phyloP scores from a whole-genome alignment of 2,329 filamentous ascomycete genomes.

The Pseudogymnoascus sp. region DNA sequence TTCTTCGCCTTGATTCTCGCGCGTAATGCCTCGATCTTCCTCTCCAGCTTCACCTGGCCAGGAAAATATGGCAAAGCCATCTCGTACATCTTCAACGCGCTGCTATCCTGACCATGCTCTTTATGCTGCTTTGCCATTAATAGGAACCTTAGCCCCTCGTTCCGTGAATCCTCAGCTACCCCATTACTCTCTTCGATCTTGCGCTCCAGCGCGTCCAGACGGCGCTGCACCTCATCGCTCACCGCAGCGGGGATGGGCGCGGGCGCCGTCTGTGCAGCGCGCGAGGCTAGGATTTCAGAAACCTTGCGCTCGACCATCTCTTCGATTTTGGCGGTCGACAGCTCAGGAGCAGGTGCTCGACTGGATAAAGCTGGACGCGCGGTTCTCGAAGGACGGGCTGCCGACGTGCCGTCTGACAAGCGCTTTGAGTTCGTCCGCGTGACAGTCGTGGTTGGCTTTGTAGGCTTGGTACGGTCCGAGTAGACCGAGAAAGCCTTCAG shows the following conservation, averaged over 20 bases:
- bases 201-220: constrained; percentile 76
- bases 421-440: constrained; percentile 29
- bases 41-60: constrained; percentile 66
- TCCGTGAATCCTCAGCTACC: constrained; percentile 61
- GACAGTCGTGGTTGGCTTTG: constrained; percentile 25
- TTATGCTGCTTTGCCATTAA: constrained; percentile 91
- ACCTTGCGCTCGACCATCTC: constrained; percentile 90
- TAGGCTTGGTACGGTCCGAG: constrained; percentile 59
- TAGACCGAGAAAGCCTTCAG: constrained; percentile 82
- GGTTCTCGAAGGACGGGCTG: constrained; percentile 42
- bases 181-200: constrained; percentile 67
- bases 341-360: constrained; percentile 36
- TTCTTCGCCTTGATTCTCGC: constrained; percentile 40
- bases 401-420: constrained; percentile 23
- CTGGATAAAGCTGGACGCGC: constrained; percentile 30
- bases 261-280: constrained; percentile 50
- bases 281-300: constrained; percentile 77
- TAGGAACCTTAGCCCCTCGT: constrained; percentile 76
- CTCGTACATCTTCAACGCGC: constrained; percentile 79
- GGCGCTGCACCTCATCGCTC: constrained; percentile 69
- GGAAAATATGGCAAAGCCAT: constrained; percentile 80
- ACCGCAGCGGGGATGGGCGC: constrained; percentile 41
- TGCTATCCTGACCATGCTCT: constrained; percentile 69
- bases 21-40: constrained; percentile 60
- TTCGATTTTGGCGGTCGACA: constrained; percentile 72